phyloP scores from a whole-genome alignment of 352 stramenopile species.

The Phytophthora ramorum region DNA sequence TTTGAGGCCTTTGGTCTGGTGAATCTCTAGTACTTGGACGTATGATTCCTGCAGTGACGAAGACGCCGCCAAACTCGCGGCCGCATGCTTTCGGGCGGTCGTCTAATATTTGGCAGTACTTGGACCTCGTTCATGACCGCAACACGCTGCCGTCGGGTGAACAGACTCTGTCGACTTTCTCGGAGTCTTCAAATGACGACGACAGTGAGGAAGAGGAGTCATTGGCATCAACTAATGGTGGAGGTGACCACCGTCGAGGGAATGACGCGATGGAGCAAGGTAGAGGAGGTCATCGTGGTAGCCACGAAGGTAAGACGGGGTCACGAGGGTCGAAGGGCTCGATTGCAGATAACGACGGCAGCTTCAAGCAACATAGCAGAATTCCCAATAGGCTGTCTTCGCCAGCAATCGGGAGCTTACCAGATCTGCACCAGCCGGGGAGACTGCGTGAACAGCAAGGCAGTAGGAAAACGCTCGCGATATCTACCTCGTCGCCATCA shows the following conservation, averaged over 20 bases:
- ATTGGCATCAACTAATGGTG: neutral
- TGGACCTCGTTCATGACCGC: slow-evolving; percentile 57
- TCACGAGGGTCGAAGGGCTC: slow-evolving; percentile 11
- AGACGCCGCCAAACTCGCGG: slow-evolving; percentile 16
- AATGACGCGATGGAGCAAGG: neutral
- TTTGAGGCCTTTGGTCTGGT: too few species aligned
- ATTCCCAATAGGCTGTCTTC: slow-evolving; percentile 17
- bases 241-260: neutral
- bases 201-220: slow-evolving; percentile 22
- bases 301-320: neutral
- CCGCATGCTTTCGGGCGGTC: slow-evolving; percentile 68
- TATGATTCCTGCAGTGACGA: slow-evolving; percentile 22
- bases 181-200: slow-evolving; percentile 10
- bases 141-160: slow-evolving; percentile 26
- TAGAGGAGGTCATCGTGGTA: neutral
- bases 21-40: too few species aligned
- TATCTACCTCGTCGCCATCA: slow-evolving; percentile 12
- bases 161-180: slow-evolving; percentile 7
- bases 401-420: slow-evolving; percentile 41
- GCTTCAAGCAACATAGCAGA: slow-evolving; percentile 4
- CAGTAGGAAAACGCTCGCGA: slow-evolving; percentile 4
- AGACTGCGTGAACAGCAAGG: slow-evolving; percentile 11
- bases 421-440: slow-evolving; percentile 37
- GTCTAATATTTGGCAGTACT: slow-evolving; percentile 79
- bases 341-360: neutral